A percentile compares a stretch with the other conserved stretches of the same genome.
Evolutionary conservation across 768 basidiomycete species (phyloP).

Genomic region (Boletus rubroflammeus): DNA sequence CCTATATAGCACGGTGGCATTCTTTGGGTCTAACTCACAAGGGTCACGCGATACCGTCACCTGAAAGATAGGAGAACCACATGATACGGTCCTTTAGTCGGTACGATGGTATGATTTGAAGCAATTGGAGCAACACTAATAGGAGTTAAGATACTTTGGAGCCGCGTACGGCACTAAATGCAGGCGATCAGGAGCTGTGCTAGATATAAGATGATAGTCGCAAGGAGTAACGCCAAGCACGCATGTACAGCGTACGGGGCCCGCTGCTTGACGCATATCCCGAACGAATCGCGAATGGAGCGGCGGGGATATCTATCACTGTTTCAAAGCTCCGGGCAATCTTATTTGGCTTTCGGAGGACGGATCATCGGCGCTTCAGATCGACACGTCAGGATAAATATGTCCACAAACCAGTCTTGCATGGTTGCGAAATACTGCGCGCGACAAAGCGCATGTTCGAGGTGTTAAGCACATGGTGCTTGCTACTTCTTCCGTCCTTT

Average conservation of each 20-base stretch:
- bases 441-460: background rate
- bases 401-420: background rate
- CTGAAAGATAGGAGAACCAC: background rate
- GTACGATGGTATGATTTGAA: background rate
- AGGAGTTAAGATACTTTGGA: background rate
- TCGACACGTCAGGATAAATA: slow-evolving; percentile 1
- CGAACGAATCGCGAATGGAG: background rate
- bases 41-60: background rate
- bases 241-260: background rate
- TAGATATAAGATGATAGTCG: background rate
- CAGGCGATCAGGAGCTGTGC: background rate
- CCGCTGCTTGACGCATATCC: background rate
- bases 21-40: background rate
- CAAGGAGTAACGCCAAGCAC: background rate
- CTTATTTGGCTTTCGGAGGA: background rate
- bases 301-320: background rate
- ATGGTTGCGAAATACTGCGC: background rate
- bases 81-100: background rate
- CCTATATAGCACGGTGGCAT: background rate
- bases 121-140: background rate
- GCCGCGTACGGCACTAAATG: background rate
- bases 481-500: slow-evolving; percentile 42
- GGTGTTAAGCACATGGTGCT: background rate
- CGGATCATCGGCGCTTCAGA: background rate
- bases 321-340: background rate